Base-by-base conservation (phyloP, 1,284 basidiomycete species). In the Wallemia mellicola region DNA sequence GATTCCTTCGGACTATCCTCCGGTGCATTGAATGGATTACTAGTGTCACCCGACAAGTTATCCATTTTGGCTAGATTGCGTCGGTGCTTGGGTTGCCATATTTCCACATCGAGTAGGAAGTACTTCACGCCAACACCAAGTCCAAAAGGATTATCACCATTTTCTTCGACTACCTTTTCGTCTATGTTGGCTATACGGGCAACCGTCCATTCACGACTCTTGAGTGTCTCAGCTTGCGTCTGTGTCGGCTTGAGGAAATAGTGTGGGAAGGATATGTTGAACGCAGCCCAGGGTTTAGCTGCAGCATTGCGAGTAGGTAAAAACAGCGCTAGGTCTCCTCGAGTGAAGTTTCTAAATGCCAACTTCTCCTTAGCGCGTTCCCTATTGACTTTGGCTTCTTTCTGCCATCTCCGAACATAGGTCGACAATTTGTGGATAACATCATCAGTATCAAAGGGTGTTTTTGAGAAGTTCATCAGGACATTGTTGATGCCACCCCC, bases 231-330 rank as follows among this genome's bases (percentile, higher is more conserved):
- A 11, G 81, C 82, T 38, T 96, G 75, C 63, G 81, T 77, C 0
- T 82, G 83, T 0, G 80, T 83, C 3, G 86, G 83, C 67, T 87
- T 80, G 55, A 98, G 77, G 73, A 98, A 98, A 71, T 92, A 92
- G 71, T 96, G 92, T 30, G 92, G 92, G 70, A 87, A 91, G 3
- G 85, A 88, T 5, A 94, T 83, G 70, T 94, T 94, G 71, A 94
- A 94, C 19, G 88, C 89, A n/a, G 89, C 89, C 88, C 88, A 95
- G 0, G 86, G 84, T 67, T 87, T 87, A 38, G 83, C 81, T 1
- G 86, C 78, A 22, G 87, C 86, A 69, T 94, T 94, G 58, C 91
- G 76, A 0, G 94, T 96, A 0, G 92, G 92, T 27, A 98, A 73
- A 71, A 98, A 99, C 32, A 99, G 74, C 0, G 89, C 89, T 59